phyloP scores from a whole-genome alignment of 495 filamentous ascomycete species.

The Lasiosphaeris hirsuta region DNA sequence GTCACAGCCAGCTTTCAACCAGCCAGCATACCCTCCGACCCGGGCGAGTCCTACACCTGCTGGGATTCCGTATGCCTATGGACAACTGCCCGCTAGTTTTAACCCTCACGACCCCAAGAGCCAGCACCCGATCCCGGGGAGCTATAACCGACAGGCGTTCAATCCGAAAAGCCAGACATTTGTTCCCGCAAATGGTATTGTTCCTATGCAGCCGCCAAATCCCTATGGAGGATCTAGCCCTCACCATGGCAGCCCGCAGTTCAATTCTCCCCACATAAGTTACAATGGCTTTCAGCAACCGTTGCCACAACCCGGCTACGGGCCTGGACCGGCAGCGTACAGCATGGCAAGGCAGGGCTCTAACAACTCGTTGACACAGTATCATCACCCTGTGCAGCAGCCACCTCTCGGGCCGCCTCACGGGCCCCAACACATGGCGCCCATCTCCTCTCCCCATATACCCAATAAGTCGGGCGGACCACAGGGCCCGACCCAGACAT shows the following conservation, averaged over 20 bases:
- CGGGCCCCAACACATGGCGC: constrained; percentile 30
- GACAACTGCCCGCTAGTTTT: constrained; percentile 68
- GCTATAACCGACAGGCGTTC: constrained; percentile 78
- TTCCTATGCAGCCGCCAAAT: constrained; percentile 37
- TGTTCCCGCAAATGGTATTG: constrained; percentile 59
- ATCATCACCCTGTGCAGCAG: constrained; percentile 28
- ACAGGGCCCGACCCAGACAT: constrained; percentile 33
- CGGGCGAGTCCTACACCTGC: constrained; percentile 29
- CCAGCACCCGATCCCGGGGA: constrained; percentile 75
- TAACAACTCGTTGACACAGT: constrained; percentile 49
- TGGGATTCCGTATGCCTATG: constrained; percentile 66
- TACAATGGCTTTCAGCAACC: constrained; percentile 42
- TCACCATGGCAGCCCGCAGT: constrained; percentile 46
- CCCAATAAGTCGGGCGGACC: constrained; percentile 31
- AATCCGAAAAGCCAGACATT: constrained; percentile 92
- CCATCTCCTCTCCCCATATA: constrained; percentile 36
- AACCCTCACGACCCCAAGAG: constrained; percentile 63
- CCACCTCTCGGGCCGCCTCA: constrained; percentile 18
- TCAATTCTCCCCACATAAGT: constrained; percentile 41
- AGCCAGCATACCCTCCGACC: constrained; percentile 25
- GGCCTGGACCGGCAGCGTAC: constrained; percentile 29
- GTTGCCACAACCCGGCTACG: constrained; percentile 33
- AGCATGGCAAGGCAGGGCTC: constrained; percentile 54
- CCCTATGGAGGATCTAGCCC: constrained; percentile 34
- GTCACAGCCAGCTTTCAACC: constrained; percentile 25